Percentiles rank a stretch among this genome's conserved stretches.
Evolutionary conservation across 352 stramenopile species (phyloP).

Genomic region (Saprolegnia parasitica): DNA sequence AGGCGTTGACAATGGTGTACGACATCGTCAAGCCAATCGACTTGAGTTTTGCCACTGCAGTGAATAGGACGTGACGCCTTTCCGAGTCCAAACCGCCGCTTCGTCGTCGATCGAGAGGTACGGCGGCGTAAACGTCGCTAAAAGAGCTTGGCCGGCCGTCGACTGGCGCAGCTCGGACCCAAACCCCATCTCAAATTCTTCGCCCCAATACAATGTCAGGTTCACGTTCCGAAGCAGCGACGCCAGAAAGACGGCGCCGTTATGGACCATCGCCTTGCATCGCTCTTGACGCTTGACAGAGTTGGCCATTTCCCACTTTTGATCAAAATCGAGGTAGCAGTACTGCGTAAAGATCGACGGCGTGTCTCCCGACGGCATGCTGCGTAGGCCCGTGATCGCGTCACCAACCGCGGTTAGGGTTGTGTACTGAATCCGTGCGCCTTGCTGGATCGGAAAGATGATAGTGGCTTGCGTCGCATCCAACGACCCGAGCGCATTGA

Average conservation of each 20-base stretch:
- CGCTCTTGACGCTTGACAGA: background rate
- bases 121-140: background rate
- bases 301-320: background rate
- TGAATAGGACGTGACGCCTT: background rate
- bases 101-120: conserved; percentile 2
- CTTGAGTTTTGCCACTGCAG: conserved; percentile 23
- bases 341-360: conserved; percentile 11
- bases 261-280: background rate
- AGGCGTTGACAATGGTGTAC: conserved; percentile 13
- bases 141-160: background rate
- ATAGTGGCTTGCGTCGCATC: background rate
- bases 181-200: conserved; percentile 15
- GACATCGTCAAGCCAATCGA: background rate
- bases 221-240: background rate
- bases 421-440: background rate
- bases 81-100: background rate
- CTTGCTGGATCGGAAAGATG: background rate
- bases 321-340: conserved; percentile 11
- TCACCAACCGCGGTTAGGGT: background rate
- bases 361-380: background rate
- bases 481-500: background rate
- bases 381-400: background rate
- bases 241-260: background rate
- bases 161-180: background rate
- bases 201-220: background rate